Evolutionary conservation across 2,329 filamentous ascomycete genomes (phyloP), one percentile per base, ranked within the genome.

Genomic region (Stylonectria norvegica): DNA sequence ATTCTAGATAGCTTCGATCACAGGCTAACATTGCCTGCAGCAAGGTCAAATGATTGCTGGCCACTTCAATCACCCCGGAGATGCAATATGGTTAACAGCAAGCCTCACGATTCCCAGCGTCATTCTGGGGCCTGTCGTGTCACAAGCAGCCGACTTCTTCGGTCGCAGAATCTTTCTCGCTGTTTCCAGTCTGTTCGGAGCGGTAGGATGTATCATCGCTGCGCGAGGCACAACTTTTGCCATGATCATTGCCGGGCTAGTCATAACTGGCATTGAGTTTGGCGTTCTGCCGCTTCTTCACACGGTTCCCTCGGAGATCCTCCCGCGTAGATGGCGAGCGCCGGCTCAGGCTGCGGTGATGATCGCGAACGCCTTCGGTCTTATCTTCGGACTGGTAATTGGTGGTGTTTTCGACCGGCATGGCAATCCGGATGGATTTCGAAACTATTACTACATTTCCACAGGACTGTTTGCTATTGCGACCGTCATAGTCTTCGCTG

Each of bases 401-500:
- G 45, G 42, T 12, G 45, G 45, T 1, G 28, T 39, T 7, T 40
- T 49, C 4, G 20, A 10, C 6, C 18, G 38, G 5, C 18, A 38
- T 7, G 36, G 35, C 4, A 17, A 40, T 12, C n/a, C 17, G 3
- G 36, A 45, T 17, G 42, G 42, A 14, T 50, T 46, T 10, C 42
- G 48, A 4, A 42, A 42, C n/a, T 48, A 45, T 33, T 50, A 43
- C 17, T 50, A 48, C 27, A 41, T 50, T 10, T 33, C 35, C 5
- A 27, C 38, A 5, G 45, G 34, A 1, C 11, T 45, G 14, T 42
- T 45, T 16, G 39, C 30, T 4, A 10, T 29, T 4, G 39, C 42
- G 1, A 20, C 22, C 4, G 2, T 48, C 9, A 34, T 45, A 4
- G 40, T 40, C 31, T n/a, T 34, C 12, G 29, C 45, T 27, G 31